Conservation (phyloP, 345 rosid species). For the Lepidium aucheri region DNA sequence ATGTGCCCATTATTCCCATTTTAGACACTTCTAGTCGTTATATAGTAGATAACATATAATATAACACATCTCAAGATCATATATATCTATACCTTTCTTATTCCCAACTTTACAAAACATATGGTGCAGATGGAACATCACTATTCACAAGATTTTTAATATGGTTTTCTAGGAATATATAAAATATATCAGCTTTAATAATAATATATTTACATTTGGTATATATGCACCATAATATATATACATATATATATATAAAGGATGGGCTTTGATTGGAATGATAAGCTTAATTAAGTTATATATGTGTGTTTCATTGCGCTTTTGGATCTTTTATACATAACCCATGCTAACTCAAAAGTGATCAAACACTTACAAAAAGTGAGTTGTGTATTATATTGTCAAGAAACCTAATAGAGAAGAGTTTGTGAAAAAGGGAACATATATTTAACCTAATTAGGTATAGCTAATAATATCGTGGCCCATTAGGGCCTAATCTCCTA, state of each 20-base stretch:
- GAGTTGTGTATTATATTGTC: too few relatives aligned
- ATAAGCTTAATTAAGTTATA: conserved; percentile 10
- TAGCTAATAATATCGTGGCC: too few relatives aligned
- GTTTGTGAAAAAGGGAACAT: too few relatives aligned
- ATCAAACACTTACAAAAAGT: too few relatives aligned
- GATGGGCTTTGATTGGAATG: conserved; percentile 18
- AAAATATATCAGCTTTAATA: background rate
- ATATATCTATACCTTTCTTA: conserved; percentile 1
- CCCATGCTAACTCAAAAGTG: conserved; percentile 3
- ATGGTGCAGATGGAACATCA: conserved; percentile 22
- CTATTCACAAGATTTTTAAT: conserved; percentile 18
- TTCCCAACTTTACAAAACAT: conserved; percentile 17
- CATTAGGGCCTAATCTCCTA: too few relatives aligned
- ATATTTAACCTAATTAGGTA: too few relatives aligned
- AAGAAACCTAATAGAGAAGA: too few relatives aligned
- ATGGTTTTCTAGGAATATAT: background rate
- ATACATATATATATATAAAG: background rate
- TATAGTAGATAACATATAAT: conserved; percentile 25
- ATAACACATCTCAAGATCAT: conserved; percentile 22
- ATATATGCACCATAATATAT: too few relatives aligned
- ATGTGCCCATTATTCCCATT: conserved; percentile 32
- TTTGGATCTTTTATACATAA: background rate
- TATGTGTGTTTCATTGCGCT: background rate
- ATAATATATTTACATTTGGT: background rate
- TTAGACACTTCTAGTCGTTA: conserved; percentile 28